phyloP scores from a whole-genome alignment of 495 filamentous ascomycete genomes.

The Podospora anserina region DNA sequence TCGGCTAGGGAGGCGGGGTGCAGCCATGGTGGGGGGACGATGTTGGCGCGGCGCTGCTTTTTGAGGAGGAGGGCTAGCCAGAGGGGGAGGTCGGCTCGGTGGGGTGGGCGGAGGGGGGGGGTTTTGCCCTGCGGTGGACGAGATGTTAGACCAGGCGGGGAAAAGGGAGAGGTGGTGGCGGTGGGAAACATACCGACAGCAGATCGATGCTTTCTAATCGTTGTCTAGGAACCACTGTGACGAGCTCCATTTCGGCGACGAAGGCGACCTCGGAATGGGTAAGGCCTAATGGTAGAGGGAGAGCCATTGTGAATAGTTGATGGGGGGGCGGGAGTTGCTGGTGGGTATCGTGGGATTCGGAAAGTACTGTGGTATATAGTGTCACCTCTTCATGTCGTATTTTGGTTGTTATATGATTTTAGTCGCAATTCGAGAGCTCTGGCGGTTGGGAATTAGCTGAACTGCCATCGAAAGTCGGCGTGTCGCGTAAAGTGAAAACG shows the following conservation, averaged over 20 bases:
- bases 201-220: slow-evolving; percentile 79
- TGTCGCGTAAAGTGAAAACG: not conserved
- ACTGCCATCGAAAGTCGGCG: not conserved
- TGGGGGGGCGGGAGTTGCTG: not conserved
- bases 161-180: slow-evolving; percentile 1
- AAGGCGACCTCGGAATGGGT: slow-evolving; percentile 90
- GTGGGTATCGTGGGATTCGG: not conserved
- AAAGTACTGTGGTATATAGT: not conserved
- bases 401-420: not conserved
- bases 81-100: slow-evolving; percentile 75
- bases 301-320: slow-evolving; percentile 59
- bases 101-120: slow-evolving; percentile 71
- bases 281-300: slow-evolving; percentile 76
- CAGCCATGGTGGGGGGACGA: slow-evolving; percentile 87
- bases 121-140: slow-evolving; percentile 63
- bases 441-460: not conserved
- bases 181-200: slow-evolving; percentile 63
- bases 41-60: slow-evolving; percentile 90
- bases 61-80: slow-evolving; percentile 98
- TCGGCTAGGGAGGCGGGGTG: slow-evolving; percentile 64
- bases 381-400: not conserved
- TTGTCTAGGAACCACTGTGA: slow-evolving; percentile 90
- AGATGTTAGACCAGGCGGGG: slow-evolving; percentile 12
- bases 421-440: not conserved
- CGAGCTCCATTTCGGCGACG: slow-evolving; percentile 92